These are phyloP conservation scores for Dactylellina parvicollis DNA, from an alignment of 2,329 filamentous ascomycete species.

Conservation along the genomic window DNA sequence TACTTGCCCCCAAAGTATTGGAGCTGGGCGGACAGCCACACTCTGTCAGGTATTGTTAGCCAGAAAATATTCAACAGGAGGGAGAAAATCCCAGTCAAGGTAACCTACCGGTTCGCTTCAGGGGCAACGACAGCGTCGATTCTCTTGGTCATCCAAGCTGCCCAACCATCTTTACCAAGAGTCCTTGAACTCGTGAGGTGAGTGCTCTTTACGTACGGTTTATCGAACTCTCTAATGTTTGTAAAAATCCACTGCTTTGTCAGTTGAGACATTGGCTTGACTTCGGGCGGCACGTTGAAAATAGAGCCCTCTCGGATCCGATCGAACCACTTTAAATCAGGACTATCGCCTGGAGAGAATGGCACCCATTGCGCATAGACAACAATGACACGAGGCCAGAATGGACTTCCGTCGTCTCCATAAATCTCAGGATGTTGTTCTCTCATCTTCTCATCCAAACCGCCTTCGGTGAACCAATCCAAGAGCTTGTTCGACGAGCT, in stretches of 20 bases:
- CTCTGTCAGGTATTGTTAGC: background rate
- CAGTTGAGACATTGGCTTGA: conserved; percentile 64
- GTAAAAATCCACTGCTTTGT: conserved; percentile 65
- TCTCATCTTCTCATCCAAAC: conserved; percentile 61
- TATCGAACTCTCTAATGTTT: conserved; percentile 64
- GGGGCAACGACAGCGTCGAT: conserved; percentile 62
- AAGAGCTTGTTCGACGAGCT: conserved; percentile 62
- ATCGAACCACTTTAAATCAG: conserved; percentile 62
- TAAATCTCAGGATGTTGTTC: conserved; percentile 46
- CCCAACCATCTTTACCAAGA: conserved; percentile 62
- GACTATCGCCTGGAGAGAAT: conserved; percentile 60
- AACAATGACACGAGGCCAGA: conserved; percentile 63
- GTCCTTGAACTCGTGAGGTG: conserved; percentile 63
- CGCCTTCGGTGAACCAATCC: conserved; percentile 61
- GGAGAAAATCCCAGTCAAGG: background rate
- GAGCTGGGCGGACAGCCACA: conserved; percentile 62
- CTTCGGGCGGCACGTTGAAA: conserved; percentile 58
- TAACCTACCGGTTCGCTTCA: conserved; percentile 62
- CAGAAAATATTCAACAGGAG: background rate
- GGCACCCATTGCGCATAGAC: conserved; percentile 67
- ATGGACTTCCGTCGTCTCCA: conserved; percentile 59
- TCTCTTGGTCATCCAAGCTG: conserved; percentile 60
- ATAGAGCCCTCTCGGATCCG: conserved; percentile 60
- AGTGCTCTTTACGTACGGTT: conserved; percentile 66
- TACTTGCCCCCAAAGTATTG: conserved; percentile 64